Conservation (phyloP, 164 flowering plant species). For the Buxus sempervirens region DNA sequence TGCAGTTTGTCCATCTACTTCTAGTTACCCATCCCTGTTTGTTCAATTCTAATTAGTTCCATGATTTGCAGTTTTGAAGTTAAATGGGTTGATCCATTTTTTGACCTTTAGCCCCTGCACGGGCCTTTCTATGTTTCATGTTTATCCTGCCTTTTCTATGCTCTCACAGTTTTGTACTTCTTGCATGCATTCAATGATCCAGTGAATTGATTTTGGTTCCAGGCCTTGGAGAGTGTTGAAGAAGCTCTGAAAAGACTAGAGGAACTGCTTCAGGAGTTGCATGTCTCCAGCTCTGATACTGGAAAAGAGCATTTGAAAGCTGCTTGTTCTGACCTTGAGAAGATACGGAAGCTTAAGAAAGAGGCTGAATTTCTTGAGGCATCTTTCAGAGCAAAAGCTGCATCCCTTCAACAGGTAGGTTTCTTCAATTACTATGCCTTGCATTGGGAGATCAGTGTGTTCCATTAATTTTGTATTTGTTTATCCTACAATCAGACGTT, state of each 20-base stretch:
- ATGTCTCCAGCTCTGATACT: slow-evolving; percentile 71
- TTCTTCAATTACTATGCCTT: not conserved
- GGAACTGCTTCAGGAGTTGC: slow-evolving; percentile 76
- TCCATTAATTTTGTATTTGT: not conserved
- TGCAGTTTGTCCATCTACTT: not conserved
- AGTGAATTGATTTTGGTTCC: slow-evolving; percentile 13
- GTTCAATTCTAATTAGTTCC: not conserved
- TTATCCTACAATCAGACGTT: no score
- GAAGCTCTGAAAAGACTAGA: slow-evolving; percentile 82
- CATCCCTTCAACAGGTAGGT: slow-evolving; percentile 77
- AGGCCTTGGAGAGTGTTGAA: slow-evolving; percentile 97
- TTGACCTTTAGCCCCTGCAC: not conserved
- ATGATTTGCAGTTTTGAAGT: not conserved
- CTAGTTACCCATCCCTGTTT: not conserved
- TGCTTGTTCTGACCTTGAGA: slow-evolving; percentile 98
- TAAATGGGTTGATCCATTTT: not conserved
- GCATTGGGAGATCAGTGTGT: not conserved
- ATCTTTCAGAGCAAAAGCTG: slow-evolving; percentile 97
- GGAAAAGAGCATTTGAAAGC: slow-evolving; percentile 90
- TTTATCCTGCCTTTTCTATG: not conserved
- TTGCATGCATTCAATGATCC: slow-evolving; percentile 1
- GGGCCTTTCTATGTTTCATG: not conserved
- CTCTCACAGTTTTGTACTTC: not conserved
- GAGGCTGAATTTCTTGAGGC: slow-evolving; percentile 98
- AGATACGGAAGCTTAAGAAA: slow-evolving; percentile 89